A percentile compares a stretch with the other conserved stretches of the same genome.
These are phyloP conservation scores for Mangifera indica DNA, from an alignment of 345 rosid species.

Conservation along the genomic window DNA sequence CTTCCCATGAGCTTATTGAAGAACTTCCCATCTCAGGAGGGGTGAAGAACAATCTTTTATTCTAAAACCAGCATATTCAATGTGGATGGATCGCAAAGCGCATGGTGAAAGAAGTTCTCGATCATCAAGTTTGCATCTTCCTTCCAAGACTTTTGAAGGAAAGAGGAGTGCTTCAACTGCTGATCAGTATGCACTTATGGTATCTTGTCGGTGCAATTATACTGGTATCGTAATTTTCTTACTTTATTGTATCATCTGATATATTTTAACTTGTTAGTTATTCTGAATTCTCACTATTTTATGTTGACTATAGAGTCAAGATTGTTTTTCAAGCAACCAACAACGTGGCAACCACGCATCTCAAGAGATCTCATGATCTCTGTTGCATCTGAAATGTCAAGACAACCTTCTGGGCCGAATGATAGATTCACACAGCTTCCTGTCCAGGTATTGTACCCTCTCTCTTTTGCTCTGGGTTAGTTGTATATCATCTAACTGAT, in stretches of 20 bases:
- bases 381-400: constrained; percentile 79
- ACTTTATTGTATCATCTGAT: constrained; percentile 10
- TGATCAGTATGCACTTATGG: constrained; percentile 79
- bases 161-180: constrained; percentile 38
- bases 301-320: constrained; percentile 61
- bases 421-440: constrained; percentile 77
- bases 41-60: constrained; percentile 98
- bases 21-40: constrained; percentile 58
- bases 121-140: constrained; percentile 43
- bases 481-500: constrained; percentile 27
- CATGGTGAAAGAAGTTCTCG: constrained; percentile 46
- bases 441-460: constrained; percentile 61
- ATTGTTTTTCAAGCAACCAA: constrained; percentile 83
- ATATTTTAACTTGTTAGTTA: constrained; percentile 18
- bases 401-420: constrained; percentile 55
- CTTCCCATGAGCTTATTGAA: constrained; percentile 17
- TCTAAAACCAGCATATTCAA: constrained; percentile 69
- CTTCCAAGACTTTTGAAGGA: constrained; percentile 50
- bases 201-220: constrained; percentile 88
- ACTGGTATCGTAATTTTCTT: constrained; percentile 52
- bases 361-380: constrained; percentile 90
- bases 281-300: constrained; percentile 18
- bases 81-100: constrained; percentile 53
- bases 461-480: background rate
- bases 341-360: constrained; percentile 76